phyloP scores from a whole-genome alignment of 2,329 filamentous ascomycete species.

The Arthroderma uncinatum region DNA sequence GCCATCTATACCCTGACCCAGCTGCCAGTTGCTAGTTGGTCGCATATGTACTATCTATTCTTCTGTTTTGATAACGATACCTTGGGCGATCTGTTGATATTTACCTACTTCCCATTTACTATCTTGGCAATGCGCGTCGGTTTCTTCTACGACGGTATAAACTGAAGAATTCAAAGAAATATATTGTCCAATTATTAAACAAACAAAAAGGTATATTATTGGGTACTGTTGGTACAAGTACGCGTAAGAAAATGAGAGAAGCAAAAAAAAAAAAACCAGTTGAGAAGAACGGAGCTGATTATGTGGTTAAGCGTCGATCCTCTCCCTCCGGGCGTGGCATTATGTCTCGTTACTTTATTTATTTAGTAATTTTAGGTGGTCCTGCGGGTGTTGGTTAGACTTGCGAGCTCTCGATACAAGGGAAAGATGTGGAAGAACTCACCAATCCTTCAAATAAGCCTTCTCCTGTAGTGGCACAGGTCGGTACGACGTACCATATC shows the following conservation, averaged over 20 bases:
- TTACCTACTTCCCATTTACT: background rate
- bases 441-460: conserved; percentile 70
- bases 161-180: background rate
- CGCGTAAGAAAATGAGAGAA: background rate
- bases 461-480: conserved; percentile 70
- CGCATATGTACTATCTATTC: background rate
- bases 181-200: conserved; percentile 2
- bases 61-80: background rate
- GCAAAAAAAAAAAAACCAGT: background rate
- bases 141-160: background rate
- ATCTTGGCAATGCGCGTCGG: background rate
- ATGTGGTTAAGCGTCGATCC: background rate
- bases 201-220: conserved; percentile 1
- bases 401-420: background rate
- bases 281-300: background rate
- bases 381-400: background rate
- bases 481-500: conserved; percentile 75
- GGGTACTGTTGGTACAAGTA: conserved; percentile 3
- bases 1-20: background rate
- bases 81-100: background rate
- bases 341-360: conserved; percentile 3
- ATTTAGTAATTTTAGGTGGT: conserved; percentile 3
- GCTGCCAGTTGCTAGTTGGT: background rate
- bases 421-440: conserved; percentile 20
- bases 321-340: background rate